A percentile compares a stretch with the other conserved stretches of the same genome.
Conservation (phyloP, 495 filamentous ascomycete species). For the Cairneyella variabilis region DNA sequence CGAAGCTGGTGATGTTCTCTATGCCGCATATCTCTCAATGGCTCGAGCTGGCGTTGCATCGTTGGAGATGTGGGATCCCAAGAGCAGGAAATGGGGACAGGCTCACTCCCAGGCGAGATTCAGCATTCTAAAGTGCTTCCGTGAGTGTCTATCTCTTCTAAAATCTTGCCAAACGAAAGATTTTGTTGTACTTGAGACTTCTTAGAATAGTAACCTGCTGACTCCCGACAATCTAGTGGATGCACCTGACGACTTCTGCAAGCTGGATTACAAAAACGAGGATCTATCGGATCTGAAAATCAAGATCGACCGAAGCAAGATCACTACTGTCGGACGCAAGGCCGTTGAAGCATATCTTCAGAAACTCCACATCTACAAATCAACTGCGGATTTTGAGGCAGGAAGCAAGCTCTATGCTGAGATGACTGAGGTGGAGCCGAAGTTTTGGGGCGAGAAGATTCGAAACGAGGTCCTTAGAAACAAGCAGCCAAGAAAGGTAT, state of each 20-base stretch:
- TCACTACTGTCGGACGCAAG: conserved; percentile 56
- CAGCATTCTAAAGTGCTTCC: conserved; percentile 82
- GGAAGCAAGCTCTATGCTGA: conserved; percentile 75
- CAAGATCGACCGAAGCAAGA: conserved; percentile 77
- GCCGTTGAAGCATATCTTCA: conserved; percentile 88
- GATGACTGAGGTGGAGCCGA: conserved; percentile 74
- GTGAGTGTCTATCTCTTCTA: too few relatives aligned
- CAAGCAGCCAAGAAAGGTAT: conserved; percentile 92
- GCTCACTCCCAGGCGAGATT: conserved; percentile 92
- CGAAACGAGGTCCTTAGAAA: conserved; percentile 75
- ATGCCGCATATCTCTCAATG: conserved; percentile 84
- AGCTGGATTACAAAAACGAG: conserved; percentile 65
- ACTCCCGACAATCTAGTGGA: too few relatives aligned
- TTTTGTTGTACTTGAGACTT: too few relatives aligned
- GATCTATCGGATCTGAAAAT: conserved; percentile 81
- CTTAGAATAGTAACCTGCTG: too few relatives aligned
- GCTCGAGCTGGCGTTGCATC: conserved; percentile 81
- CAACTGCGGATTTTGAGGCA: conserved; percentile 74
- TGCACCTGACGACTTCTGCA: conserved; percentile 78
- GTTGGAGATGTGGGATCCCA: conserved; percentile 86
- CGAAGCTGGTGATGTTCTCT: conserved; percentile 81
- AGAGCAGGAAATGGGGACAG: conserved; percentile 38
- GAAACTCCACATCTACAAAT: conserved; percentile 90
- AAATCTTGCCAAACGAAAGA: too few relatives aligned
- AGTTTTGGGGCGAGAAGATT: conserved; percentile 75